Evolutionary conservation across 352 stramenopile genomes (phyloP), one percentile per base, ranked within the genome.

Genomic region (Pythium sukuiense): DNA sequence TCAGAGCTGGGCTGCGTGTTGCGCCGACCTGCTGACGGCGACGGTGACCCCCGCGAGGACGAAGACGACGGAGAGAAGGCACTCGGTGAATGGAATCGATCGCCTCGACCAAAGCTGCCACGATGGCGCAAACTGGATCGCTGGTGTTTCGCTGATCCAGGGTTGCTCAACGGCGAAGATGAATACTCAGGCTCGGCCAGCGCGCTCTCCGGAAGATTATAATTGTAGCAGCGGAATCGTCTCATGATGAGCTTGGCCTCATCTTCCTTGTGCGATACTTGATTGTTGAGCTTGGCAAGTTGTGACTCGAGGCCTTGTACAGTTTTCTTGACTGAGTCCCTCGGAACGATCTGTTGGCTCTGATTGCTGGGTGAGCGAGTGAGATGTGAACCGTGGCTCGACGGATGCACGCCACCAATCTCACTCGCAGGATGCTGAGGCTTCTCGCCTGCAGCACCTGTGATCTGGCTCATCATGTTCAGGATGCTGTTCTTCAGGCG

Each of bases 191-290:
- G 72, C 32, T 91, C 81, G 29, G 74, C 74, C 12, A 75, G 69
- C 53, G 75, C 73, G 20, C 70, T 81, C 63, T 89, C 81, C 3
- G 85, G 80, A 18, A 93, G 70, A 49, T 90, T 93, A 70, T 93
- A 93, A 56, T 93, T 93, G 80, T 90, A 92, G 46, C 83, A 90
- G 2, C 83, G 81, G 53, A 93, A 90, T 8, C 76, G 60, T 6
- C 81, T 76, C 74, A 93, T 75, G 3, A 76, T 80, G 35, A 79
- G 71, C 62, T 85, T 88, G 0, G 81, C 81, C 4, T 61, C 35
- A 18, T 87, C 77, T 61, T 92, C 85, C 37, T 93, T 93, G 14
- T 81, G 58, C 4, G 63, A 63, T 1, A 93, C 80, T 66, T 93
- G 80, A 30, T 81, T 73, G 59, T 89, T 84, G 27, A 93, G 70